A percentile compares a stretch with the other conserved stretches of the same genome.
These are phyloP conservation scores for Datura wrightii DNA, from an alignment of 257 asterid genomes.

Conservation along the genomic window DNA sequence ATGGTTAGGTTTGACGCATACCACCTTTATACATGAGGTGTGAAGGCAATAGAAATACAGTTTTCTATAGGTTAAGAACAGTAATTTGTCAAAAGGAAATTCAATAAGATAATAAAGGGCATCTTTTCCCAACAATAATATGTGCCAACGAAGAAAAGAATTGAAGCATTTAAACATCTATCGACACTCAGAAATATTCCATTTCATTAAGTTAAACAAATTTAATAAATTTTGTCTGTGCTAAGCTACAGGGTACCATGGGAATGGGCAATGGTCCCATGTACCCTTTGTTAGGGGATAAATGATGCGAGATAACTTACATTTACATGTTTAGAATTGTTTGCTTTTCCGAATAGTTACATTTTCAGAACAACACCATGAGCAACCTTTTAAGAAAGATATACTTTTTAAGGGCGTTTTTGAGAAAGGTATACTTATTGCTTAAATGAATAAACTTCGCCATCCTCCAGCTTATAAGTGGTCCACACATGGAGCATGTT, in stretches of 20 bases:
- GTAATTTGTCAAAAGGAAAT: background rate
- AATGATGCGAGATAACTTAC: constrained; percentile 10
- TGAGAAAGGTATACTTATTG: constrained; percentile 12
- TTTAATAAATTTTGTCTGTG: constrained; percentile 14
- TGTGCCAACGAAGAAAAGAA: background rate
- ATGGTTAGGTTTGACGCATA: background rate
- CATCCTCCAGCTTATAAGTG: background rate
- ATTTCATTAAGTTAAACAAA: background rate
- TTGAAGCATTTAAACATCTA: background rate
- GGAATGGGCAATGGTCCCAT: background rate
- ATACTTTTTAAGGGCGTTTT: background rate
- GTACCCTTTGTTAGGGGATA: constrained; percentile 11
- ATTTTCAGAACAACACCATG: background rate
- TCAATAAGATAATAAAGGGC: constrained; percentile 2
- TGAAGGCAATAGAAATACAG: background rate
- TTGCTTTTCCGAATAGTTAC: background rate
- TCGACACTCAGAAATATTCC: background rate
- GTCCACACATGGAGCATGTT: background rate
- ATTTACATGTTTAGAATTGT: background rate
- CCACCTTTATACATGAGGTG: background rate
- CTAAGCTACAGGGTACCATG: background rate
- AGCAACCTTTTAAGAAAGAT: background rate
- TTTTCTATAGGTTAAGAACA: background rate
- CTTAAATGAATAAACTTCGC: background rate
- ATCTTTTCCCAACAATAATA: background rate